Conservation (phyloP, 2,329 filamentous ascomycete species). For the Westerdykella ornata region DNA sequence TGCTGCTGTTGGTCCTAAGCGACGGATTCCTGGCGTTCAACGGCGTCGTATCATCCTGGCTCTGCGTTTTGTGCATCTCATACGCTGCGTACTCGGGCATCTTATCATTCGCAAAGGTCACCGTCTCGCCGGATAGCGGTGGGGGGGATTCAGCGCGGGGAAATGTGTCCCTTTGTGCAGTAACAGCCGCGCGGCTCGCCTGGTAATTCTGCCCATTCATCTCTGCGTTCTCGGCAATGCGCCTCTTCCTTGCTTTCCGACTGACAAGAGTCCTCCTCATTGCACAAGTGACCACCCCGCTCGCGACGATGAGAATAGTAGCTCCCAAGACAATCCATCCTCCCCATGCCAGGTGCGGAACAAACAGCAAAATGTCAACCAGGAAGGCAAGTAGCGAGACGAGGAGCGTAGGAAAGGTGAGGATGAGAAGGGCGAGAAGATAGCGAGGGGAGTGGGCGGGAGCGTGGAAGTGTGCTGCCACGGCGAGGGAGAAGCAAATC, state of each 20-base stretch:
- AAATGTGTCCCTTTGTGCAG: slow-evolving; percentile 35
- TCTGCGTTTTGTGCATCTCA: slow-evolving; percentile 55
- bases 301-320: slow-evolving; percentile 74
- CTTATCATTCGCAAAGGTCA: slow-evolving; percentile 48
- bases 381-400: slow-evolving; percentile 81
- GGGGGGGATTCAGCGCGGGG: slow-evolving; percentile 50
- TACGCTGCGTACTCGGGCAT: slow-evolving; percentile 56
- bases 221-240: slow-evolving; percentile 88
- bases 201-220: slow-evolving; percentile 96
- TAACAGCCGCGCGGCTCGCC: slow-evolving; percentile 39
- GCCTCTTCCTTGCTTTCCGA: slow-evolving; percentile 85
- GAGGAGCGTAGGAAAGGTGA: slow-evolving; percentile 78
- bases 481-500: slow-evolving; percentile 72
- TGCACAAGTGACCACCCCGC: slow-evolving; percentile 80
- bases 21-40: slow-evolving; percentile 60
- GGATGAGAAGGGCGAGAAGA: slow-evolving; percentile 74
- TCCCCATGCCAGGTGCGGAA: slow-evolving; percentile 89
- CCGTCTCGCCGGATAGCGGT: slow-evolving; percentile 49
- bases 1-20: slow-evolving; percentile 49
- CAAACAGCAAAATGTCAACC: slow-evolving; percentile 88
- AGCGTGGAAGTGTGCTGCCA: slow-evolving; percentile 75
- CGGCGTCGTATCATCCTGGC: slow-evolving; percentile 62
- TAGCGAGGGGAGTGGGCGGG: slow-evolving; percentile 87
- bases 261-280: slow-evolving; percentile 91
- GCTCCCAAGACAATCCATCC: slow-evolving; percentile 88